Evolutionary conservation across 352 stramenopile species (phyloP).

Genomic region (Elongisporangium senticosum): DNA sequence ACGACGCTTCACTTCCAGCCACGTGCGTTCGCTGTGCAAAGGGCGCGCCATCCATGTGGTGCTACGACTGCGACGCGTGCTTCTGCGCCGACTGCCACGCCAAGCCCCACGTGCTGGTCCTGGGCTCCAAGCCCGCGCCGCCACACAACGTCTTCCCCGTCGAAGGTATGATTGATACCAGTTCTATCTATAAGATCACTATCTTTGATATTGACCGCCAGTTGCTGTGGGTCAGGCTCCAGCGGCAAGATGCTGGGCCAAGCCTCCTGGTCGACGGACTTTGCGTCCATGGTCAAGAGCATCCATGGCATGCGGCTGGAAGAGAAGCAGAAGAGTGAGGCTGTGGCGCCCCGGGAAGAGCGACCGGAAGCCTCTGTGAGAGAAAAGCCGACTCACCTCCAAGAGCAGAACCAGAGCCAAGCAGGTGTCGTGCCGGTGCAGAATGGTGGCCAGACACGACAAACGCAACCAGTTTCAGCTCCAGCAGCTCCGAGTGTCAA

Average conservation of each 20-base stretch:
- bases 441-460: background rate
- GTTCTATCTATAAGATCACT: background rate
- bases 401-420: background rate
- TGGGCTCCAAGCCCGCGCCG: slow-evolving; percentile 16
- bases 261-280: slow-evolving; percentile 32
- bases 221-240: slow-evolving; percentile 8
- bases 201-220: background rate
- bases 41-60: slow-evolving; percentile 46
- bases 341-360: background rate
- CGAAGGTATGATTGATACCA: slow-evolving; percentile 19
- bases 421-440: background rate
- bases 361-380: background rate
- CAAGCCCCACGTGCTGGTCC: slow-evolving; percentile 50
- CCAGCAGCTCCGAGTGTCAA: background rate
- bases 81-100: slow-evolving; percentile 50
- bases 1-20: slow-evolving; percentile 12
- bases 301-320: slow-evolving; percentile 23
- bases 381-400: slow-evolving; percentile 2
- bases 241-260: slow-evolving; percentile 45
- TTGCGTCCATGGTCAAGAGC: slow-evolving; percentile 21
- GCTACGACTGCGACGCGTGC: slow-evolving; percentile 55
- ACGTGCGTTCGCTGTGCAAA: slow-evolving; percentile 37
- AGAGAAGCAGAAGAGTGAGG: slow-evolving; percentile 14
- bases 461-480: background rate
- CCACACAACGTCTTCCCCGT: slow-evolving; percentile 51